phyloP scores from a whole-genome alignment of 1,139 yeast species.

The Candida sp. region DNA sequence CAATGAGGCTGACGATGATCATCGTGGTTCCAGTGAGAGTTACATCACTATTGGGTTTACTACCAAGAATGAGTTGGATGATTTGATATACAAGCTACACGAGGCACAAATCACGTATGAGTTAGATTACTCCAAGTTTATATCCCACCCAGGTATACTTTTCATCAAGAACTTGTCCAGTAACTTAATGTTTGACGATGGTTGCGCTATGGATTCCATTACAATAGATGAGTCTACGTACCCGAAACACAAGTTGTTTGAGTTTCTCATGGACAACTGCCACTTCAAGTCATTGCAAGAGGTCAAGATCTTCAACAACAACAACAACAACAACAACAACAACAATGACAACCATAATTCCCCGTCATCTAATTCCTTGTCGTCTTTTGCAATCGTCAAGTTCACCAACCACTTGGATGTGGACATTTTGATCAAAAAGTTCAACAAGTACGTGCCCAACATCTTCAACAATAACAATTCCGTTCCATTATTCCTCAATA shows the following conservation, averaged over 20 bases:
- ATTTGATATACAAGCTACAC: slow-evolving; percentile 13
- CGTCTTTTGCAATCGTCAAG: slow-evolving; percentile 37
- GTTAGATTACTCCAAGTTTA: slow-evolving; percentile 41
- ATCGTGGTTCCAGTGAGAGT: neutral
- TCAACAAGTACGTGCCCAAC: slow-evolving; percentile 24
- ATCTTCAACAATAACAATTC: slow-evolving; percentile 34
- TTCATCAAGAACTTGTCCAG: slow-evolving; percentile 53
- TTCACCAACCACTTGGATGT: slow-evolving; percentile 43
- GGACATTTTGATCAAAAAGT: slow-evolving; percentile 29
- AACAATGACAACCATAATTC: slow-evolving; percentile 9
- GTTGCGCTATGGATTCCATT: slow-evolving; percentile 4
- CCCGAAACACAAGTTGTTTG: slow-evolving; percentile 19
- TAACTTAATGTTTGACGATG: slow-evolving; percentile 14
- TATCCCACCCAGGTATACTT: slow-evolving; percentile 69
- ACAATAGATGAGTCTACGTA: slow-evolving; percentile 6
- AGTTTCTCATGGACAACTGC: slow-evolving; percentile 29
- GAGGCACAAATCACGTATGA: slow-evolving; percentile 11
- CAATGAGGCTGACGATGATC: neutral
- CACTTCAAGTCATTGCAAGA: slow-evolving; percentile 30
- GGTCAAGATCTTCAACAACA: slow-evolving; percentile 30
- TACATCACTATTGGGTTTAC: slow-evolving; percentile 10
- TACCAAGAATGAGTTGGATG: slow-evolving; percentile 14
- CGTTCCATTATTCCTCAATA: slow-evolving; percentile 29
- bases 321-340: slow-evolving; percentile 3
- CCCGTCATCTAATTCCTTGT: neutral